Evolutionary conservation across 78 protist species (phyloP).

Genomic region (Acrasis kona): DNA sequence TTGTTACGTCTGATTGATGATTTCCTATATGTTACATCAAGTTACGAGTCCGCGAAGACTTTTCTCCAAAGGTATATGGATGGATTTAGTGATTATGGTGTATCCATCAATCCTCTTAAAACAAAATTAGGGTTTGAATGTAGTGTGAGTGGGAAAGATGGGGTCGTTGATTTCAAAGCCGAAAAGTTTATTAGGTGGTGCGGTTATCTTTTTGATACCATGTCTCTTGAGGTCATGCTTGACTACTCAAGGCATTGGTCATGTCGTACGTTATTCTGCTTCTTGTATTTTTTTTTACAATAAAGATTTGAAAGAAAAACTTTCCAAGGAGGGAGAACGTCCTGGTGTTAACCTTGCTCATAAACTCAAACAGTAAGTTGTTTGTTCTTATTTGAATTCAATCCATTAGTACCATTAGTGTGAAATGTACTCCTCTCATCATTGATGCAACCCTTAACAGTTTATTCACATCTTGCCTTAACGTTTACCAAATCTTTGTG

Average conservation of each 20-base stretch:
- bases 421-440: not conserved
- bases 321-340: not conserved
- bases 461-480: not conserved
- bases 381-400: not conserved
- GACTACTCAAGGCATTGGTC: not conserved
- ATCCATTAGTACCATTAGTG: not conserved
- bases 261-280: too few relatives aligned
- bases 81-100: not conserved
- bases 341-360: not conserved
- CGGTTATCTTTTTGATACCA: not conserved
- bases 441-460: not conserved
- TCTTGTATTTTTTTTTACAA: too few relatives aligned
- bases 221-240: not conserved
- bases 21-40: not conserved
- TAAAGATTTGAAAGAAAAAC: not conserved
- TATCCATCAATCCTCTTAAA: not conserved
- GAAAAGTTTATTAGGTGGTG: not conserved
- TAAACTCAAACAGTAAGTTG: not conserved
- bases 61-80: not conserved
- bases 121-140: not conserved
- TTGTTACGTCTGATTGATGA: not conserved
- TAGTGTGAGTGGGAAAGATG: not conserved
- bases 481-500: not conserved
- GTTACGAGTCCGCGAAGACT: not conserved
- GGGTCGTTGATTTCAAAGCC: not conserved